Evolutionary conservation across 108 stramenopile species (phyloP).

Genomic region (Nannochloropsis gaditana): DNA sequence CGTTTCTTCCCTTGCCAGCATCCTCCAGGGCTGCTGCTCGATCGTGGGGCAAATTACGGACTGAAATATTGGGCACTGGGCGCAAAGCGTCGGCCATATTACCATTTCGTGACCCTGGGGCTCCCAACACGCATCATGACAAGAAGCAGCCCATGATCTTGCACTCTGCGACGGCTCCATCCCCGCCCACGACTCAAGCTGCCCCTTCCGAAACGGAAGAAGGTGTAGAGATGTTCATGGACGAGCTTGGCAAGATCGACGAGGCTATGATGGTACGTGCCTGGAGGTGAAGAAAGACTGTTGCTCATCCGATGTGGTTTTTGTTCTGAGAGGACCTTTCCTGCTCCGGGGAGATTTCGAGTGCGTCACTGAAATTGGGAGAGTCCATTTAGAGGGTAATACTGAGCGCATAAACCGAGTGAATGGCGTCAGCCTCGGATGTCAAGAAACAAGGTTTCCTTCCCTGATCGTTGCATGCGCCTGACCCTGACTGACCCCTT

Average conservation of each 20-base stretch:
- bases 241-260: not conserved
- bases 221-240: conserved; percentile 16
- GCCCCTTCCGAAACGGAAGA: conserved; percentile 9
- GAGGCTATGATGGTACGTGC: conserved; percentile 5
- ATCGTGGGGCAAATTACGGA: conserved; percentile 19
- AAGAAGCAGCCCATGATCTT: conserved; percentile 1
- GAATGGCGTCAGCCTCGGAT: too few species aligned
- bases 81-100: not conserved
- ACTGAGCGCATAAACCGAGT: too few species aligned
- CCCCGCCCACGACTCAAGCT: conserved; percentile 12
- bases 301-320: too few species aligned
- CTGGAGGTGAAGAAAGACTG: not conserved
- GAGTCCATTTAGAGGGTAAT: too few species aligned
- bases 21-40: not conserved
- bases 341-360: too few species aligned
- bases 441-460: too few species aligned
- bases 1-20: not conserved
- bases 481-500: too few species aligned
- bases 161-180: not conserved
- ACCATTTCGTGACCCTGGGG: not conserved
- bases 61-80: conserved; percentile 1
- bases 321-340: too few species aligned
- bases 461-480: too few species aligned
- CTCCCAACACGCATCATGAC: not conserved
- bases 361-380: too few species aligned